Percentiles rank a stretch among this genome's conserved stretches.
Evolutionary conservation across 805 yeast genomes (phyloP).

Genomic region (Tetrapisispora namnaoensis): DNA sequence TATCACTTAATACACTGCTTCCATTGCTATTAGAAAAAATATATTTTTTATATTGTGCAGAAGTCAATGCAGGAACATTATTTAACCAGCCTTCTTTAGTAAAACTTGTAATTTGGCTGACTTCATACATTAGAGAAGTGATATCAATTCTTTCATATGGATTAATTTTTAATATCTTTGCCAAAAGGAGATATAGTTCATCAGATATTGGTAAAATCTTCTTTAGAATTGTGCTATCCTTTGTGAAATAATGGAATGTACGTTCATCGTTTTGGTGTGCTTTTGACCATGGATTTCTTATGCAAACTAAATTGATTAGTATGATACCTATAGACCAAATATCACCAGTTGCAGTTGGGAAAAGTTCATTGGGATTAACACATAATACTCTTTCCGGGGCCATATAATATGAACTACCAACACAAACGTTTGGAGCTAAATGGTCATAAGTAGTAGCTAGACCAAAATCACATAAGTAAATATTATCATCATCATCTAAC

Average conservation of each 20-base stretch:
- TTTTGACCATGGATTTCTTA: slow-evolving; percentile 85
- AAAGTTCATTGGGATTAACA: slow-evolving; percentile 4
- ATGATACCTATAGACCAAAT: slow-evolving; percentile 83
- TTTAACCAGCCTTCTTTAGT: slow-evolving; percentile 21
- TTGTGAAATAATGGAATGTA: slow-evolving; percentile 55
- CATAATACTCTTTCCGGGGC: slow-evolving; percentile 65
- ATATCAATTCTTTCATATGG: slow-evolving; percentile 28
- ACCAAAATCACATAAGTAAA: slow-evolving; percentile 79
- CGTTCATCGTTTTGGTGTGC: slow-evolving; percentile 54
- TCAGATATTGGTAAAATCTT: slow-evolving; percentile 66
- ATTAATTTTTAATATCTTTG: slow-evolving; percentile 25
- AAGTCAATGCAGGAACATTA: slow-evolving; percentile 11
- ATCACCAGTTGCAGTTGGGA: slow-evolving; percentile 70
- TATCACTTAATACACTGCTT: neutral
- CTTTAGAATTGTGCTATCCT: slow-evolving; percentile 45
- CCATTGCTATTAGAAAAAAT: neutral
- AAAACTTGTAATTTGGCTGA: slow-evolving; percentile 17
- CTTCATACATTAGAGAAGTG: slow-evolving; percentile 14
- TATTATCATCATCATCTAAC: slow-evolving; percentile 48
- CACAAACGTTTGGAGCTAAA: slow-evolving; percentile 63
- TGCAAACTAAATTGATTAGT: slow-evolving; percentile 68
- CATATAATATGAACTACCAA: slow-evolving; percentile 88
- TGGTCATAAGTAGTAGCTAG: slow-evolving; percentile 55
- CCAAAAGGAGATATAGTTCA: slow-evolving; percentile 46
- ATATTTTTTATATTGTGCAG: slow-evolving; percentile 1